Conservation (phyloP, 2,329 filamentous ascomycete genomes). For the Graphilbum fragrans region DNA sequence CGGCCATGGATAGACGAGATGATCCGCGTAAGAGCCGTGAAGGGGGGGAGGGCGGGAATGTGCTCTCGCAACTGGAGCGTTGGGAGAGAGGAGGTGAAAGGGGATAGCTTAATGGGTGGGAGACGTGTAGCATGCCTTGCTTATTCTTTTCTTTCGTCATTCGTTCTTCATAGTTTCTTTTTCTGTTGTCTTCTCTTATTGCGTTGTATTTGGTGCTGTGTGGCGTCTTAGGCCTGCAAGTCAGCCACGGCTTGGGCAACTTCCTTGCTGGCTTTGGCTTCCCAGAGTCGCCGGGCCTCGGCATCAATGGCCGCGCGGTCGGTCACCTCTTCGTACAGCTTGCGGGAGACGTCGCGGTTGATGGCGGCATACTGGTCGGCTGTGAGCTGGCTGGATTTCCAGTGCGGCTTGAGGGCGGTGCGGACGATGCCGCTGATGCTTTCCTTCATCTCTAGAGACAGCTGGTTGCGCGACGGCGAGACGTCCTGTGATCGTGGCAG, state of each 20-base stretch:
- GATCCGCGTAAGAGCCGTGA: too few relatives aligned
- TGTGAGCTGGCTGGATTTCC: slow-evolving; percentile 65
- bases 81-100: too few relatives aligned
- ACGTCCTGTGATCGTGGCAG: slow-evolving; percentile 43
- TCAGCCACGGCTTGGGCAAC: slow-evolving; percentile 62
- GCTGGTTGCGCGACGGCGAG: slow-evolving; percentile 51
- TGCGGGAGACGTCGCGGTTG: slow-evolving; percentile 79
- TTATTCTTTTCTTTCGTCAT: too few relatives aligned
- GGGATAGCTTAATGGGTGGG: too few relatives aligned
- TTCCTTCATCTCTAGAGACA: slow-evolving; percentile 76
- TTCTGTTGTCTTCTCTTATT: not conserved
- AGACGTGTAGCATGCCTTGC: too few relatives aligned
- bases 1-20: too few relatives aligned
- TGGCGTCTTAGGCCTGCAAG: slow-evolving; percentile 48
- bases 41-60: too few relatives aligned
- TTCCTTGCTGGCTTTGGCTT: slow-evolving; percentile 65
- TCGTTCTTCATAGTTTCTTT: not conserved
- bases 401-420: slow-evolving; percentile 68
- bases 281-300: slow-evolving; percentile 56
- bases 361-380: slow-evolving; percentile 88
- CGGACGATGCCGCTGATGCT: slow-evolving; percentile 85
- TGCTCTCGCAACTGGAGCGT: too few relatives aligned
- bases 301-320: slow-evolving; percentile 48
- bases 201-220: slow-evolving; percentile 26
- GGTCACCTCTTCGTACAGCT: slow-evolving; percentile 63